Evolutionary conservation across 768 basidiomycete genomes (phyloP).

Genomic region (Chalciporus piperatus): DNA sequence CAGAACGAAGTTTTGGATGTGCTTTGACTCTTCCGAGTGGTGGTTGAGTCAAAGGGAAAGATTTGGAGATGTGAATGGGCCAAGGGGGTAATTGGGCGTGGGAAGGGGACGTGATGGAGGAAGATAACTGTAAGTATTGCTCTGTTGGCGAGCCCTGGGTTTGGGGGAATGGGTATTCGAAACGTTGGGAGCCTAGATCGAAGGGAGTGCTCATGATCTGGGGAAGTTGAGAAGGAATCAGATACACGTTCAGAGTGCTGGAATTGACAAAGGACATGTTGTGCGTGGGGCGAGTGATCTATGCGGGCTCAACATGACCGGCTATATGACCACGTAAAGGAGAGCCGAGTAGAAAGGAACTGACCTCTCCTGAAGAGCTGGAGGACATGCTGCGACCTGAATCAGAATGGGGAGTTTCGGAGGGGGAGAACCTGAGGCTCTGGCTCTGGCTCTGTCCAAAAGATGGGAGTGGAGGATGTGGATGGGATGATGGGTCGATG

Average conservation of each 20-base stretch:
- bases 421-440: neutral
- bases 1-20: slow-evolving; percentile 30
- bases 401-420: slow-evolving; percentile 26
- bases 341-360: slow-evolving; percentile 11
- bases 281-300: slow-evolving; percentile 6
- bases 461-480: slow-evolving; percentile 4
- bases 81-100: slow-evolving; percentile 25
- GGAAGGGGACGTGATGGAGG: slow-evolving; percentile 20
- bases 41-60: slow-evolving; percentile 30
- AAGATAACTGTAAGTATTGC: slow-evolving; percentile 22
- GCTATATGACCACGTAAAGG: slow-evolving; percentile 4
- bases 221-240: neutral
- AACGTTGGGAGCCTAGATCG: slow-evolving; percentile 32
- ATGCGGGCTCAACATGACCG: slow-evolving; percentile 5
- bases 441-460: neutral
- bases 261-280: neutral
- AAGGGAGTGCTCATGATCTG: slow-evolving; percentile 35
- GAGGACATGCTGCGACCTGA: slow-evolving; percentile 32
- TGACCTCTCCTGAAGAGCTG: slow-evolving; percentile 32
- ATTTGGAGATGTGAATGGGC: slow-evolving; percentile 29
- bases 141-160: slow-evolving; percentile 30
- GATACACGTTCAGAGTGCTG: neutral
- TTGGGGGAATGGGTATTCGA: slow-evolving; percentile 33
- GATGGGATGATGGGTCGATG: neutral
- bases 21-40: slow-evolving; percentile 26